Percentiles rank a stretch among this genome's conserved stretches.
phyloP scores from a whole-genome alignment of 345 rosid genomes.

The Corchorus olitorius region DNA sequence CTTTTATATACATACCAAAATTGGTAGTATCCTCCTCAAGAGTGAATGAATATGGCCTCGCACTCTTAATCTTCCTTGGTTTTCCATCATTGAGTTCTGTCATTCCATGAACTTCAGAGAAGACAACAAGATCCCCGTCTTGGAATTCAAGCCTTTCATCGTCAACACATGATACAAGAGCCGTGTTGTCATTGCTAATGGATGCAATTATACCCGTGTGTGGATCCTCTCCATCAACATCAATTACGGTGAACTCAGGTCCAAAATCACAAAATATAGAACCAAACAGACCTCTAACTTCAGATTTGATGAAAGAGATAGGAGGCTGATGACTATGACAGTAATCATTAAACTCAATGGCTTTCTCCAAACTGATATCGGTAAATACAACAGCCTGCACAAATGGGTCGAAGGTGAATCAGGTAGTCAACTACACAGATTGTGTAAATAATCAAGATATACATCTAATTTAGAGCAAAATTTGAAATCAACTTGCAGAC shows the following conservation, averaged over 20 bases:
- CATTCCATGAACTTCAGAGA: constrained; percentile 98
- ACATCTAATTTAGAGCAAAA: background rate
- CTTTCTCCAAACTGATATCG: constrained; percentile 70
- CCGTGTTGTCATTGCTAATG: constrained; percentile 83
- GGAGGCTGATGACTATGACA: constrained; percentile 91
- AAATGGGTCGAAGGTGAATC: background rate
- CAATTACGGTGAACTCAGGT: constrained; percentile 81
- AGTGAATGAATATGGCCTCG: constrained; percentile 84
- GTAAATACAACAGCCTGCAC: constrained; percentile 92
- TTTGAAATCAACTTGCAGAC: background rate
- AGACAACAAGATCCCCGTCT: constrained; percentile 93
- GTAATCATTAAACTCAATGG: constrained; percentile 78
- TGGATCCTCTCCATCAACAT: constrained; percentile 96
- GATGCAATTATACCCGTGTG: constrained; percentile 96
- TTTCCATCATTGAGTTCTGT: constrained; percentile 91
- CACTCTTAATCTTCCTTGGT: constrained; percentile 83
- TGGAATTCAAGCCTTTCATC: constrained; percentile 97
- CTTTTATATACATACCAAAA: constrained; percentile 68
- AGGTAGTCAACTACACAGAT: background rate
- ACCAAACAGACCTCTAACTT: constrained; percentile 97
- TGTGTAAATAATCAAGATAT: background rate
- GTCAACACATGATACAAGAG: constrained; percentile 88
- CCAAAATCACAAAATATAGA: constrained; percentile 97
- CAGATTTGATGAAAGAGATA: constrained; percentile 85
- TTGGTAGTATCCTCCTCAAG: constrained; percentile 87